Conservation (phyloP, 2,329 filamentous ascomycete genomes). For the Diaporthe sp. region DNA sequence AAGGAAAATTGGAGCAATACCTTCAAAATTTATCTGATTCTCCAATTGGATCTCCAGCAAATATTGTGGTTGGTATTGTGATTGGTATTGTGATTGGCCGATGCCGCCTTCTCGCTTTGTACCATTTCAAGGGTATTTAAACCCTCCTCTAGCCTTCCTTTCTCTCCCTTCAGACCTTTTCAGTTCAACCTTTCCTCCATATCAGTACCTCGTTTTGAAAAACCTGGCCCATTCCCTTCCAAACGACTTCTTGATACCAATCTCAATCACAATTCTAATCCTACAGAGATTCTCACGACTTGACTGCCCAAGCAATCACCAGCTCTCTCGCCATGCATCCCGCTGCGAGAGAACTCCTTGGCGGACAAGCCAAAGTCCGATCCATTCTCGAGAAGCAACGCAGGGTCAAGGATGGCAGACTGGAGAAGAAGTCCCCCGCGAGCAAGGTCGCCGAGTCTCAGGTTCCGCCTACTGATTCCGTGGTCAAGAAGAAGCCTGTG, state of each 20-base stretch:
- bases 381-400: neutral
- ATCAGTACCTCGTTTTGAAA: neutral
- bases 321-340: neutral
- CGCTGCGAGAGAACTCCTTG: neutral
- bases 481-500: conserved; percentile 21
- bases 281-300: neutral
- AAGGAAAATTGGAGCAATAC: neutral
- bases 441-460: neutral
- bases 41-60: neutral
- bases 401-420: conserved; percentile 16
- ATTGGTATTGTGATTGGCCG: conserved; percentile 8
- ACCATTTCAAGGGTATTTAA: neutral
- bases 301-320: neutral
- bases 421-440: neutral
- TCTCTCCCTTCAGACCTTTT: neutral
- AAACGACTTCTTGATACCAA: neutral
- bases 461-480: no score
- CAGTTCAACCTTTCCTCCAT: neutral
- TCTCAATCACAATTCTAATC: neutral
- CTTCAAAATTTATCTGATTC: neutral
- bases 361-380: neutral
- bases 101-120: neutral
- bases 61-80: neutral
- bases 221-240: neutral
- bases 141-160: neutral